Evolutionary conservation across 179 eudicot genomes (phyloP).

Genomic region (Corrigiola litoralis): DNA sequence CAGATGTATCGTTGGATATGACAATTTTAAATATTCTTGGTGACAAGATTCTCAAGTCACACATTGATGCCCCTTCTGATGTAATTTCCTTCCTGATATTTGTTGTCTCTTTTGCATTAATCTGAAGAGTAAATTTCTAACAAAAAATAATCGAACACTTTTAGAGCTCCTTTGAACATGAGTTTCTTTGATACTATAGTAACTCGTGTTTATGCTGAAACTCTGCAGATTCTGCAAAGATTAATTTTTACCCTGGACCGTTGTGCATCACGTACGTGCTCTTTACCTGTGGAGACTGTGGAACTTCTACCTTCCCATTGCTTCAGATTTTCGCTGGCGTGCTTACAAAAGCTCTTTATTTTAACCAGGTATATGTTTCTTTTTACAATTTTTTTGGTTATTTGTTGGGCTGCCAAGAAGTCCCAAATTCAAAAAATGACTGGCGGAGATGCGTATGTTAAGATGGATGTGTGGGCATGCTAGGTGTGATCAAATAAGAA

Average conservation of each 20-base stretch:
- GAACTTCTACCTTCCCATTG: conserved; percentile 97
- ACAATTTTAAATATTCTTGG: conserved; percentile 62
- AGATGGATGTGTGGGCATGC: no score
- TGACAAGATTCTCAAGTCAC: conserved; percentile 77
- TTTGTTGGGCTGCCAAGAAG: no score
- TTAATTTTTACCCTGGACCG: conserved; percentile 82
- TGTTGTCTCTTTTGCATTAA: background rate
- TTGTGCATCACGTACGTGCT: conserved; percentile 95
- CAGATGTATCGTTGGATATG: conserved; percentile 86
- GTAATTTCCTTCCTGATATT: conserved; percentile 42
- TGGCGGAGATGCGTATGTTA: no score
- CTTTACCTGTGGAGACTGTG: conserved; percentile 92
- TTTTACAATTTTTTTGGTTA: no score
- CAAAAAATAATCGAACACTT: no score
- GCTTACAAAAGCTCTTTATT: conserved; percentile 80
- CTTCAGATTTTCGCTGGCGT: conserved; percentile 85
- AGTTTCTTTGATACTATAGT: conserved; percentile 3
- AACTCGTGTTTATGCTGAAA: conserved; percentile 10
- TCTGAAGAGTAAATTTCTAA: conserved; percentile 3
- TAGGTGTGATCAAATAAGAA: no score
- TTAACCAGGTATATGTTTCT: conserved; percentile 55
- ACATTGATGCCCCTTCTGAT: conserved; percentile 63
- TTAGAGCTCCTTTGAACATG: background rate
- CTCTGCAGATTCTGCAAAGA: conserved; percentile 67
- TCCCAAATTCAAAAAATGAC: no score